Percentiles rank a stretch among this genome's conserved stretches.
Conservation (phyloP, 129 eudicot species). For the Erigeron canadensis region DNA sequence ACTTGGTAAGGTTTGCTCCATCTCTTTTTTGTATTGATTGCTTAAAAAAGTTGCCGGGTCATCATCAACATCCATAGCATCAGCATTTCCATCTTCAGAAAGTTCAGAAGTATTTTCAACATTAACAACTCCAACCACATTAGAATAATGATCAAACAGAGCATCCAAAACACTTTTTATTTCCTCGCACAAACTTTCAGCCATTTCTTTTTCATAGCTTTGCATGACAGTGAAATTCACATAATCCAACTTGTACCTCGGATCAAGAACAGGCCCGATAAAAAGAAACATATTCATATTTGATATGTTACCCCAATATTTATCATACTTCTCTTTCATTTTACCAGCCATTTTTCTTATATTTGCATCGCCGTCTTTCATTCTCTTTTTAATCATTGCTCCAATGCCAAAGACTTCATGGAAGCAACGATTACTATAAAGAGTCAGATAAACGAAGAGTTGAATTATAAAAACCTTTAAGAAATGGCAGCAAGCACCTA, state of each 20-base stretch:
- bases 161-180: neutral
- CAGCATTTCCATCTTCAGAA: neutral
- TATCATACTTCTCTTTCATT: neutral
- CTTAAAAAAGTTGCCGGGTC: neutral
- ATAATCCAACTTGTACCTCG: neutral
- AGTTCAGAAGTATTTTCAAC: neutral
- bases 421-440: neutral
- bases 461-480: neutral
- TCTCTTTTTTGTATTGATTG: neutral
- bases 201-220: constrained; percentile 5
- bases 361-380: neutral
- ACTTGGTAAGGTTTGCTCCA: neutral
- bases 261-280: neutral
- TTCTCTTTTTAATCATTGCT: neutral
- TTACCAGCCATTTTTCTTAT: neutral
- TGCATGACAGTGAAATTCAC: neutral
- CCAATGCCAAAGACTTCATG: neutral
- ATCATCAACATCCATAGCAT: neutral
- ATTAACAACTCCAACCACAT: neutral
- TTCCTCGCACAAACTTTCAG: neutral
- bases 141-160: neutral
- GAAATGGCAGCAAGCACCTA: neutral
- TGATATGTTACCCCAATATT: neutral
- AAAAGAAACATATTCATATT: constrained; percentile 7
- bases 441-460: neutral